Conservation (phyloP, 2,329 filamentous ascomycete species). For the Ophiosphaerella herpotricha region DNA sequence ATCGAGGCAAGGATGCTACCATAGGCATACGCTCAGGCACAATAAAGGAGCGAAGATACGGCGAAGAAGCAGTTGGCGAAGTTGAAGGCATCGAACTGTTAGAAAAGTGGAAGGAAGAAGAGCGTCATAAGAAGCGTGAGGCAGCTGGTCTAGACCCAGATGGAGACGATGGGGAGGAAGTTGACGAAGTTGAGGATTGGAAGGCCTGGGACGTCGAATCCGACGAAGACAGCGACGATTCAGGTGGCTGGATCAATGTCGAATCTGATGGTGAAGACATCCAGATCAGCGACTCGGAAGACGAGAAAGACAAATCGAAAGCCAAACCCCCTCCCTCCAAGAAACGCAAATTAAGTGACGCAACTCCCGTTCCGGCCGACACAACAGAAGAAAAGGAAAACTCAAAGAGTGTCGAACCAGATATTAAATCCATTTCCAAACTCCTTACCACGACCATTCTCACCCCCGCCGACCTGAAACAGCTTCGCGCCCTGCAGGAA, state of each 20-base stretch:
- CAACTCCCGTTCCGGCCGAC: constrained; percentile 31
- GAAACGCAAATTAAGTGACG: constrained; percentile 62
- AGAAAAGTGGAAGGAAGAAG: constrained; percentile 91
- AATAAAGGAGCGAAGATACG: constrained; percentile 77
- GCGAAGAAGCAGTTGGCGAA: constrained; percentile 78
- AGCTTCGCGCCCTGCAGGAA: constrained; percentile 84
- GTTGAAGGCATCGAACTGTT: constrained; percentile 93
- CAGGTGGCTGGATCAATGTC: constrained; percentile 92
- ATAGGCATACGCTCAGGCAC: constrained; percentile 79
- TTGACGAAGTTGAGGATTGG: constrained; percentile 62
- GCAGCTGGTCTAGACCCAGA: constrained; percentile 70
- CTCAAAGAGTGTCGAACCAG: constrained; percentile 42
- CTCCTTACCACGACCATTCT: constrained; percentile 93
- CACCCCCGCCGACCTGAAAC: constrained; percentile 93
- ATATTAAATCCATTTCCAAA: constrained; percentile 54
- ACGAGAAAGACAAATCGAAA: constrained; percentile 60
- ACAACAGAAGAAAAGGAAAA: constrained; percentile 49
- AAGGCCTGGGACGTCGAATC: constrained; percentile 66
- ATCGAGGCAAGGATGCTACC: constrained; percentile 87
- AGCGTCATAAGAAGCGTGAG: constrained; percentile 72
- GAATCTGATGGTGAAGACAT: constrained; percentile 79
- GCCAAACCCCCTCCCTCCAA: constrained; percentile 62
- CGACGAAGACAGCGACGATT: constrained; percentile 66
- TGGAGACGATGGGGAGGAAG: constrained; percentile 63
- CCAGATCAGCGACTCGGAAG: constrained; percentile 72